A percentile compares a stretch with the other conserved stretches of the same genome.
Evolutionary conservation across 148 eudicot genomes (phyloP).

Genomic region (Heliamphora exappendiculata): DNA sequence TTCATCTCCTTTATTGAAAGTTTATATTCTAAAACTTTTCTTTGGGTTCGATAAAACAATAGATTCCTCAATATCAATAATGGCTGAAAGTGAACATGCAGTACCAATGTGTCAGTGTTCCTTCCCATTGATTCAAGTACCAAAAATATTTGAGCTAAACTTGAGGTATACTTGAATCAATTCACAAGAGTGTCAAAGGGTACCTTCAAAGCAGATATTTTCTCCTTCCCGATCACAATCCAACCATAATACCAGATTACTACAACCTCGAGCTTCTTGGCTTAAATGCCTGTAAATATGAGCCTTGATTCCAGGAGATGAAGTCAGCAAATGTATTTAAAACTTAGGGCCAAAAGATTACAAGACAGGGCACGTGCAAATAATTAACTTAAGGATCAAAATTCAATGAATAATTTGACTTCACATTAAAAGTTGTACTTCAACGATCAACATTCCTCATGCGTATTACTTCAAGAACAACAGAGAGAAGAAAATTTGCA

Average conservation of each 20-base stretch:
- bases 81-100: too few relatives aligned
- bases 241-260: constrained; percentile 80
- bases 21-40: too few relatives aligned
- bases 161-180: neutral
- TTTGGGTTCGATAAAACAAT: too few relatives aligned
- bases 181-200: neutral
- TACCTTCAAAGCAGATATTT: constrained; percentile 98
- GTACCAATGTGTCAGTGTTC: neutral
- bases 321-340: constrained; percentile 7
- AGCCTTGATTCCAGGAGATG: constrained; percentile 43
- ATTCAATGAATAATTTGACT: neutral
- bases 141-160: neutral
- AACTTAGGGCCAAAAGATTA: neutral
- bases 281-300: constrained; percentile 79
- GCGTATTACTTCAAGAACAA: neutral
- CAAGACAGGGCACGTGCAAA: neutral
- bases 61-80: too few relatives aligned
- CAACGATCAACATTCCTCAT: neutral
- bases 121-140: neutral
- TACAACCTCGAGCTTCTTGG: constrained; percentile 91
- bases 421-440: neutral
- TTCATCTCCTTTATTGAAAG: too few relatives aligned
- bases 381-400: neutral
- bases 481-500: neutral
- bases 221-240: constrained; percentile 99